Conservation (phyloP, 371 early-diverging fungal species). For the Syncephalastrum sp. region DNA sequence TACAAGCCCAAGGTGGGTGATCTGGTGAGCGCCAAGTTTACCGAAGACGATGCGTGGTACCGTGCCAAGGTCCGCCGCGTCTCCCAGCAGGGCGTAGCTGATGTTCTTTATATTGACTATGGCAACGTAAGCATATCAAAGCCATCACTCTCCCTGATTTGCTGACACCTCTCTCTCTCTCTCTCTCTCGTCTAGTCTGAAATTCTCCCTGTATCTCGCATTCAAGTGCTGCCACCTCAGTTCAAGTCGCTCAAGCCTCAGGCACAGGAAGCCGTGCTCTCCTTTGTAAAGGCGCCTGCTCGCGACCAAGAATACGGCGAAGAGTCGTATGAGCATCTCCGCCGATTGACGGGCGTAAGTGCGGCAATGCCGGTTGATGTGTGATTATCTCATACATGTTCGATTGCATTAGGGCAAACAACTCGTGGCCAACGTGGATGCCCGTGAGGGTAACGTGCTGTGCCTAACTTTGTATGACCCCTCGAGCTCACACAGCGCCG, state of each 20-base stretch:
- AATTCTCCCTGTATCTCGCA: slow-evolving; percentile 51
- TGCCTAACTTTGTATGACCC: slow-evolving; percentile 78
- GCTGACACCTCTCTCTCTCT: background rate
- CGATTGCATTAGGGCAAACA: slow-evolving; percentile 55
- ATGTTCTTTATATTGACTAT: slow-evolving; percentile 88
- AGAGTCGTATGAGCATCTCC: slow-evolving; percentile 71
- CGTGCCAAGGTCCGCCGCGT: slow-evolving; percentile 82
- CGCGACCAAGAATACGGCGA: slow-evolving; percentile 72
- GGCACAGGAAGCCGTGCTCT: slow-evolving; percentile 81
- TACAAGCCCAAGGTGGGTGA: slow-evolving; percentile 72
- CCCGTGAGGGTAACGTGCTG: slow-evolving; percentile 52
- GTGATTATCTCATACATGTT: background rate
- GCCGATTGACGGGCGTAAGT: slow-evolving; percentile 53
- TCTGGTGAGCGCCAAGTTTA: slow-evolving; percentile 79
- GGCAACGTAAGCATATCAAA: slow-evolving; percentile 68
- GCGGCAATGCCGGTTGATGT: background rate
- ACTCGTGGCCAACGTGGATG: slow-evolving; percentile 79
- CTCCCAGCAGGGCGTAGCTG: slow-evolving; percentile 56
- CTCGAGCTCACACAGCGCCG: slow-evolving; percentile 53
- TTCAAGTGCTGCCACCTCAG: slow-evolving; percentile 65
- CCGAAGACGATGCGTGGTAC: slow-evolving; percentile 88
- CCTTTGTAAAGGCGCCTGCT: slow-evolving; percentile 74
- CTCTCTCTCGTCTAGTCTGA: slow-evolving; percentile 48
- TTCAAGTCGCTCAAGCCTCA: slow-evolving; percentile 72
- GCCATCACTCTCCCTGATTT: background rate